Base-by-base conservation (phyloP, 768 basidiomycete genomes). In the Boletus subcaerulescens region DNA sequence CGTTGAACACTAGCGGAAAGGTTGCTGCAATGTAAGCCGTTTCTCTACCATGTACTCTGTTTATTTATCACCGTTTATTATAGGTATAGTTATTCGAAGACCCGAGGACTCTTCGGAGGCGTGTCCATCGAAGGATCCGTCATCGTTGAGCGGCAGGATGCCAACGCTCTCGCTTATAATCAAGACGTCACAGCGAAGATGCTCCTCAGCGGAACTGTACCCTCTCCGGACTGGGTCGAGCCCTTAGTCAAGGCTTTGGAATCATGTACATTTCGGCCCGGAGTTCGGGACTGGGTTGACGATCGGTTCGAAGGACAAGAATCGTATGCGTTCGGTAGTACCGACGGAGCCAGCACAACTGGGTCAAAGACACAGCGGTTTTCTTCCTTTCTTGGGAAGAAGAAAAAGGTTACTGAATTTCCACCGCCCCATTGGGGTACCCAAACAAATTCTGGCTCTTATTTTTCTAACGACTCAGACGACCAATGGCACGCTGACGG, bases 91-190 rank as follows among this genome's bases (percentile, higher is more conserved):
- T 93, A 93, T 65, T 89, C 87, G 9, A 96, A 95, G 70, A 94
- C 94, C 1, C 84, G 90, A 50, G 96, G 96, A 20, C 80, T 98
- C 4, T 98, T 97, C 57, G 95, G 96, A 31, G 96, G 96, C 6
- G 78, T 97, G 12, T 93, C 91, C 17, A 69, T 91, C 12, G 89
- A 91, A 74, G 93, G 93, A 13, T 91, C 89, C 1, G 86, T 97
- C 48, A 94, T 98, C 55, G 80, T 97, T 15, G 96, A 97, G 71
- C 83, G 96, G 38, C 89, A 93, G 65, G 96, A 99, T 69, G 92
- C 93, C 10, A 98, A 97, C 66, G 76, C 82, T 2, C 77, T 86
- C 46, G 95, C 95, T 3, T 97, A 97, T 65, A 67, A 68, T 39
- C 79, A 82, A 3, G 80, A 86, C 50, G 90, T 94, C 17, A 85